Evolutionary conservation across 2,329 filamentous ascomycete species (phyloP).

Genomic region (Phoma sp.): DNA sequence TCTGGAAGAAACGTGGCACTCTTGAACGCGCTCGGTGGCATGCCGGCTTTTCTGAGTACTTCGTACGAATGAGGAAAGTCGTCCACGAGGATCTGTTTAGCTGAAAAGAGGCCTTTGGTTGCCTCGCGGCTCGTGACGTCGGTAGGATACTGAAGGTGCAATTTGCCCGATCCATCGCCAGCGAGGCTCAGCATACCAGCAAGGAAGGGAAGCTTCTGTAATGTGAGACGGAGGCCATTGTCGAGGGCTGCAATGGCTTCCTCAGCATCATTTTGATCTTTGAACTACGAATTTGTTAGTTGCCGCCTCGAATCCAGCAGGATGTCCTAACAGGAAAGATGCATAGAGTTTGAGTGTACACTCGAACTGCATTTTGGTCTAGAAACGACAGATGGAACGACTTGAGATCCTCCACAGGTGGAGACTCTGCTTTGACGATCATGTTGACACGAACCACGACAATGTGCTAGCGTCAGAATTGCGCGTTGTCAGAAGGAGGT

Average conservation of each 20-base stretch:
- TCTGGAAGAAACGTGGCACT: conserved; percentile 39
- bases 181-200: conserved; percentile 39
- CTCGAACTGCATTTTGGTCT: conserved; percentile 42
- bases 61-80: conserved; percentile 36
- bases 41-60: conserved; percentile 37
- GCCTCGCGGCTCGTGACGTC: conserved; percentile 25
- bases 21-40: conserved; percentile 42
- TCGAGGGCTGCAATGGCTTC: conserved; percentile 34
- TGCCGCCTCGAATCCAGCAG: neutral
- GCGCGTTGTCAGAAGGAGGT: conserved; percentile 25
- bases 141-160: conserved; percentile 35
- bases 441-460: conserved; percentile 27
- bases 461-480: conserved; percentile 27
- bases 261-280: conserved; percentile 33
- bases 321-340: conserved; percentile 35
- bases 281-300: conserved; percentile 26
- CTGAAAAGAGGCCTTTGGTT: conserved; percentile 25
- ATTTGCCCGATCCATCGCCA: conserved; percentile 30
- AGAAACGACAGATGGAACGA: conserved; percentile 37
- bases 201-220: conserved; percentile 38
- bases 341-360: conserved; percentile 39
- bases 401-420: conserved; percentile 25
- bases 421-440: conserved; percentile 33
- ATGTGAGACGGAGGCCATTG: conserved; percentile 30
- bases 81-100: conserved; percentile 27